Percentiles rank a stretch among this genome's conserved stretches.
These are phyloP conservation scores for Zymoseptoria ardabiliae DNA, from an alignment of 2,329 filamentous ascomycete species.

Conservation along the genomic window DNA sequence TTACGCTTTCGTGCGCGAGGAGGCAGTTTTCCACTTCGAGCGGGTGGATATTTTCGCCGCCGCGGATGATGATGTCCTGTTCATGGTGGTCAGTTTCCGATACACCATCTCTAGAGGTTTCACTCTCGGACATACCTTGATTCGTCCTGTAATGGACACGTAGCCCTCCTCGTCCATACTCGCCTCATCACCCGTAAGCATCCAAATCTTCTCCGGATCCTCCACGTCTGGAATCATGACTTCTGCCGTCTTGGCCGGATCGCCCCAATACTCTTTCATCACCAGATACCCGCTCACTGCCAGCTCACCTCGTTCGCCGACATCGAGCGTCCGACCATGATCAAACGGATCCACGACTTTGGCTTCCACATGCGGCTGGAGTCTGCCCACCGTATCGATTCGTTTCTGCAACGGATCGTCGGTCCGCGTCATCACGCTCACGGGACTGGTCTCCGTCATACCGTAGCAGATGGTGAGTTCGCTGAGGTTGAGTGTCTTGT, in stretches of 20 bases:
- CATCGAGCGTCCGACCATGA: slow-evolving; percentile 49
- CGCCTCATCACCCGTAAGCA: slow-evolving; percentile 89
- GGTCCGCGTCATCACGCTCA: slow-evolving; percentile 71
- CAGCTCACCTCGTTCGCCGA: slow-evolving; percentile 69
- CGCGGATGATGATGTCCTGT: slow-evolving; percentile 79
- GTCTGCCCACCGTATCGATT: slow-evolving; percentile 67
- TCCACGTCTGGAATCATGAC: slow-evolving; percentile 54
- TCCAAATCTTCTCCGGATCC: slow-evolving; percentile 63
- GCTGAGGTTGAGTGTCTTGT: slow-evolving; percentile 64
- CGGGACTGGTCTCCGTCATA: slow-evolving; percentile 84
- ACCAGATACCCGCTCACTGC: slow-evolving; percentile 77
- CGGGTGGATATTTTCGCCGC: slow-evolving; percentile 93
- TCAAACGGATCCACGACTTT: slow-evolving; percentile 70
- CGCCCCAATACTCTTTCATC: slow-evolving; percentile 88
- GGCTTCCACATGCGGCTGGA: slow-evolving; percentile 71
- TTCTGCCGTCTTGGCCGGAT: slow-evolving; percentile 60
- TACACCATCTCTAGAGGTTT: background rate
- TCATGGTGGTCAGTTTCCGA: background rate
- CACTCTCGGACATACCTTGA: slow-evolving; percentile 50
- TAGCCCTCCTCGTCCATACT: slow-evolving; percentile 76
- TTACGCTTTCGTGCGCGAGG: slow-evolving; percentile 61
- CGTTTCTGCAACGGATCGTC: slow-evolving; percentile 66
- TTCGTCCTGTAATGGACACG: slow-evolving; percentile 78
- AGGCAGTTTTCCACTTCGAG: slow-evolving; percentile 86
- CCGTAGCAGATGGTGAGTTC: slow-evolving; percentile 93